Conservation (phyloP, 495 filamentous ascomycete species). For the Trypethelium eluteriae region DNA sequence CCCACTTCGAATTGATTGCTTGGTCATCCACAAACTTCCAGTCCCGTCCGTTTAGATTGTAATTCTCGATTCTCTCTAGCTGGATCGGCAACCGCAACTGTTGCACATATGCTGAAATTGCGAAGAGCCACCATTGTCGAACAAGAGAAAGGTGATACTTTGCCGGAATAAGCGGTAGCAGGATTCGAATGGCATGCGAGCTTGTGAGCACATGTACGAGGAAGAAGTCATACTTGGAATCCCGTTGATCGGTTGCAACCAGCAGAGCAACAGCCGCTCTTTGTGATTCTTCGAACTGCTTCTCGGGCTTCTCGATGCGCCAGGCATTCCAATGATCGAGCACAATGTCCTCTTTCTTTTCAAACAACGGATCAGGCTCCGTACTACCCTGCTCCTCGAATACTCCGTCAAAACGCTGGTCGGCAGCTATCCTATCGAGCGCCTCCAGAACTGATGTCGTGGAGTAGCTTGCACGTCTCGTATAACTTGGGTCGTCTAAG, state of each 20-base stretch:
- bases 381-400: constrained; percentile 51
- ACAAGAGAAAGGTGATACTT: constrained; percentile 66
- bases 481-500: constrained; percentile 61
- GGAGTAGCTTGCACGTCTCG: constrained; percentile 38
- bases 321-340: constrained; percentile 86
- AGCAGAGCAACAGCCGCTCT: constrained; percentile 66
- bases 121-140: constrained; percentile 81
- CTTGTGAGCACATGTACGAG: constrained; percentile 72
- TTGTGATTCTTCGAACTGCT: constrained; percentile 71
- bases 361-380: constrained; percentile 61
- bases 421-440: constrained; percentile 48
- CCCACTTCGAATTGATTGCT: constrained; percentile 56
- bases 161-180: constrained; percentile 69
- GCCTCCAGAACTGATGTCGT: constrained; percentile 58
- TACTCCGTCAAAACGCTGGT: constrained; percentile 51
- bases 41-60: constrained; percentile 52
- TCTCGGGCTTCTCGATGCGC: constrained; percentile 54
- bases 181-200: constrained; percentile 76
- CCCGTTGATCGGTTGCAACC: constrained; percentile 50
- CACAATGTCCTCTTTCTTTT: constrained; percentile 56
- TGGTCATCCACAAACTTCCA: constrained; percentile 70
- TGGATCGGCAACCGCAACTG: constrained; percentile 65
- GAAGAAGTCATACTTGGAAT: constrained; percentile 70
- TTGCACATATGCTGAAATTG: constrained; percentile 66
- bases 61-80: constrained; percentile 52